Conservation (phyloP, 2,329 filamentous ascomycete species). For the Fusarium sp. region DNA sequence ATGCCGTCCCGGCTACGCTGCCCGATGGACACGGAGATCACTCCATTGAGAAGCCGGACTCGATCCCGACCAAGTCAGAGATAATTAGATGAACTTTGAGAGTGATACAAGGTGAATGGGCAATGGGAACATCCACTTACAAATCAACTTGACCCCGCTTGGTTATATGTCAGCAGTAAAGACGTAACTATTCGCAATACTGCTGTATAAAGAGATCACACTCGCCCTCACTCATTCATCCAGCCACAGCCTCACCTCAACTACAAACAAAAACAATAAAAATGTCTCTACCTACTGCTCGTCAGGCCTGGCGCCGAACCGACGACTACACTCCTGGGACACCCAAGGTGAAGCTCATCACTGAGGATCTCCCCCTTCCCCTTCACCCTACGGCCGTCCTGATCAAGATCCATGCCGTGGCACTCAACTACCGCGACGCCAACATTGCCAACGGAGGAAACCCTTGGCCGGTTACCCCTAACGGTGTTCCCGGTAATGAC, state of each 20-base stretch:
- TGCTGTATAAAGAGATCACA: neutral
- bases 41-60: neutral
- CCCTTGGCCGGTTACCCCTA: slow-evolving; percentile 54
- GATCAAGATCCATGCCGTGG: slow-evolving; percentile 49
- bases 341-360: slow-evolving; percentile 50
- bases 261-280: neutral
- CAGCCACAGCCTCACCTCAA: neutral
- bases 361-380: slow-evolving; percentile 47
- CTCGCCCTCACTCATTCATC: neutral
- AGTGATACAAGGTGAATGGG: neutral
- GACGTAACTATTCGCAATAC: slow-evolving; percentile 3
- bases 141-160: slow-evolving; percentile 2
- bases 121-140: neutral
- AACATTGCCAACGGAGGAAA: slow-evolving; percentile 55
- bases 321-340: slow-evolving; percentile 47
- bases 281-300: slow-evolving; percentile 28
- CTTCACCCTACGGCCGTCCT: slow-evolving; percentile 48
- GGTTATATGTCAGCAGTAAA: neutral
- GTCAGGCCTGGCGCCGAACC: slow-evolving; percentile 45
- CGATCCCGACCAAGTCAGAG: neutral
- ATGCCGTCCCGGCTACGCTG: neutral
- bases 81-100: neutral
- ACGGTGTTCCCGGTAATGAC: slow-evolving; percentile 53
- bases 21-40: neutral
- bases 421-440: slow-evolving; percentile 52